Percentiles rank a stretch among this genome's conserved stretches.
Evolutionary conservation across 148 eudicot genomes (phyloP).

Genomic region (Vaccinium vitisidaea): DNA sequence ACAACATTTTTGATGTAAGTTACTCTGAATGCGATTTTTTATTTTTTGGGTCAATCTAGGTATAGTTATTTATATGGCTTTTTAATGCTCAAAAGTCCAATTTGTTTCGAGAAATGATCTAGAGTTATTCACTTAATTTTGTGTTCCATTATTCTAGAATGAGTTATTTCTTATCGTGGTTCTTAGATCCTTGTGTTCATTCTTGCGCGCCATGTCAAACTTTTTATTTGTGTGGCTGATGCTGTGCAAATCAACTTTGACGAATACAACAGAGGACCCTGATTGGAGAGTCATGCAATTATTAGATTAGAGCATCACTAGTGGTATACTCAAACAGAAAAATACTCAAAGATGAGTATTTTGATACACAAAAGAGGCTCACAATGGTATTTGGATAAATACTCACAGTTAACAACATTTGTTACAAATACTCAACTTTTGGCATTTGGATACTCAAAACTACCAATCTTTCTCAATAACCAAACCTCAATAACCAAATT

Average conservation of each 20-base stretch:
- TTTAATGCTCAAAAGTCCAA: background rate
- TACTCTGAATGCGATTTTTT: conserved; percentile 5
- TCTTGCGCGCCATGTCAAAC: background rate
- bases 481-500: too few relatives aligned
- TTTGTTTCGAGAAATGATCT: background rate
- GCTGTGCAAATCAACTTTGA: background rate
- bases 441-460: too few relatives aligned
- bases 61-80: background rate
- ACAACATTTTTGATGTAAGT: conserved; percentile 85
- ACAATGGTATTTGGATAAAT: too few relatives aligned
- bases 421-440: too few relatives aligned
- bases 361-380: too few relatives aligned
- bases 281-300: background rate
- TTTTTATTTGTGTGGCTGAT: background rate
- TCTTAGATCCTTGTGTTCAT: background rate
- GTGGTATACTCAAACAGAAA: too few relatives aligned
- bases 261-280: background rate
- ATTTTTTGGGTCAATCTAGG: background rate
- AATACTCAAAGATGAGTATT: too few relatives aligned
- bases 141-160: background rate
- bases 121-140: background rate
- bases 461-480: too few relatives aligned
- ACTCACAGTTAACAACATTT: too few relatives aligned
- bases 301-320: too few relatives aligned
- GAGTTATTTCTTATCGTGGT: too few relatives aligned